Evolutionary conservation across 202 grass and related monocot genomes (phyloP).

Genomic region (Schoenoplectus tabernaemontani): DNA sequence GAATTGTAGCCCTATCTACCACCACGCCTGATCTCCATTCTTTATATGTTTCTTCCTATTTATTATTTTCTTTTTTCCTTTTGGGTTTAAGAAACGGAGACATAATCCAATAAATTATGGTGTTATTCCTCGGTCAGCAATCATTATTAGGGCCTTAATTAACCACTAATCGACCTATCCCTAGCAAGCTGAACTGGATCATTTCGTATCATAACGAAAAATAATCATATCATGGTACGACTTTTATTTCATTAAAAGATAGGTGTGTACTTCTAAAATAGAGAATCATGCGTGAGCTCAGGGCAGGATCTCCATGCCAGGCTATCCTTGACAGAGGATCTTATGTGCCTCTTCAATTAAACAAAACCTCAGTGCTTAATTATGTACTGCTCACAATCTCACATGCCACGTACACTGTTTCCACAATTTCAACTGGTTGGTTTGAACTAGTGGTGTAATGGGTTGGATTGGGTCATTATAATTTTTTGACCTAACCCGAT

Average conservation of each 20-base stretch:
- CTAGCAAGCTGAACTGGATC: neutral
- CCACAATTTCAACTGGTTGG: neutral
- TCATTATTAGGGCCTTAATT: neutral
- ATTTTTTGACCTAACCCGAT: too few relatives aligned
- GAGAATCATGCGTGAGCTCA: neutral
- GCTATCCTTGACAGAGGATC: conserved; percentile 13
- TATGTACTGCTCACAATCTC: neutral
- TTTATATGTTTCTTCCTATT: neutral
- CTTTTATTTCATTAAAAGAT: too few relatives aligned
- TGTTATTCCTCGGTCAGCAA: neutral
- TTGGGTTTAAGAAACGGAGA: neutral
- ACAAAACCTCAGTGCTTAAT: neutral
- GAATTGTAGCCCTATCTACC: neutral
- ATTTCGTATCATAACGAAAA: neutral
- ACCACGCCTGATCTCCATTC: neutral
- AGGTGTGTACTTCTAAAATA: neutral
- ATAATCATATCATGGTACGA: neutral
- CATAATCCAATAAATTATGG: conserved; percentile 1
- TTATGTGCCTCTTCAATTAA: conserved; percentile 4
- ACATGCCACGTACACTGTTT: conserved; percentile 12
- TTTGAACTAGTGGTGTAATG: too few relatives aligned
- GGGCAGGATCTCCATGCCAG: neutral
- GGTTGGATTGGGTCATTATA: too few relatives aligned
- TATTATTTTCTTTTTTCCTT: neutral
- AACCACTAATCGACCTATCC: neutral